Base-by-base conservation (phyloP, 2,329 filamentous ascomycete genomes). In the Penicillium sp. region DNA sequence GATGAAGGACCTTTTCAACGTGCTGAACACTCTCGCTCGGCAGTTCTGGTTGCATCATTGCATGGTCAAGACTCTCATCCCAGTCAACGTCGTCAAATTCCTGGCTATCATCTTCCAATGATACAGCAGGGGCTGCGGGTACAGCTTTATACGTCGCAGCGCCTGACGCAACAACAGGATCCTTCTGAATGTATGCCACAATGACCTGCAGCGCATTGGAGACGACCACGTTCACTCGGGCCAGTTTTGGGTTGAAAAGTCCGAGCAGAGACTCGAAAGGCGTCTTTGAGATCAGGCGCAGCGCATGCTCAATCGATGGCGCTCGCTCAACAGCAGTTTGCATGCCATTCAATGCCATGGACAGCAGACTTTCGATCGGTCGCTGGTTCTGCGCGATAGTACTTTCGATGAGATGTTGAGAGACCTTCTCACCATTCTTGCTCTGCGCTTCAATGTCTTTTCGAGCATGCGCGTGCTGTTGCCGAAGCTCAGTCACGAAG, bases 21-120 rank as follows among this genome's bases (percentile, higher is more conserved):
- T 73, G 68, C 48, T 70, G 66, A 38, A 76, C 67, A 25, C 64
- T 71, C 51, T 66, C 62, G 28, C 61, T 65, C 14, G 66, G 57
- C 31, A 67, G 57, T 31, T 52, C 48, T 39, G 74, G 68, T 28
- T 75, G 72, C 7, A 73, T 65, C 43, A 77, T 74, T 3, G 73
- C 68, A 41, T 83, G 81, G 58, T 84, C 81, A 52, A 87, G 52
- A 22, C 42, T 75, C 20, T 79, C 84, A 22, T 80, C 76, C 75
- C 82, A 85, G 60, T 86, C 84, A 34, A 55, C 42, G 4, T 55
- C 52, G 2, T 86, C 86, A 66, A 86, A 88, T 49, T 88, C 86
- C 69, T 88, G 86, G 63, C 86, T 88, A 55, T 88, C 86, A 54
- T 88, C 85, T 56, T 79, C 83, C 5, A 65, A 66, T 28, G 77